Evolutionary conservation across 1,139 yeast genomes (phyloP), one percentile per base, ranked within the genome.

Genomic region (Pichia sp.): DNA sequence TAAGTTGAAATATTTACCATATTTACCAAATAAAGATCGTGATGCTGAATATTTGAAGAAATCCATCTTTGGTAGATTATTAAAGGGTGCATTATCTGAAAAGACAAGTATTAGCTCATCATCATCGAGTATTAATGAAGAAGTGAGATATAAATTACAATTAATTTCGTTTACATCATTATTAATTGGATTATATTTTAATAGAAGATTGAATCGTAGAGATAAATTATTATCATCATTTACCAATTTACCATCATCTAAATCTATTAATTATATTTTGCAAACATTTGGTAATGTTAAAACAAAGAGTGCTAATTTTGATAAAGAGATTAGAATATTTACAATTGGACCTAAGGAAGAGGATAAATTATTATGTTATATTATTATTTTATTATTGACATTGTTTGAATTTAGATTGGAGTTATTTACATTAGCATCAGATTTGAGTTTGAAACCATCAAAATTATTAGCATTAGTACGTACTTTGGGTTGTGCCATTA

Each of bases 321-420:
- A 79, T 61, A 82, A 77, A 64, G 73, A 88, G 23, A 86, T 82
- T 54, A 77, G 83, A 60, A 76, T 84, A 16, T 88, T 77, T 64
- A 72, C 77, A 52, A 79, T 92, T 53, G 97, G 92, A 62, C 96
- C 97, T 39, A 82, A 79, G 57, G 79, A 80, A 61, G 96, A 88
- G 67, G 96, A 88, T 68, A 88, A 85, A 67, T 72, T 92, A 44
- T 71, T 92, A 56, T 85, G 96, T 65, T 85, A 80, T 67, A 71
- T 89, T 46, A 70, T 92, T 53, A 85, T 85, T 8, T 67, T 85
- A 43, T 73, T 86, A 44, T 70, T 94, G 63, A 90, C 85, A 63
- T 72, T 90, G 50, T 89, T 87, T 63, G 80, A 79, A 56, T 92
- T 80, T 68, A 70, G 78, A 53, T 77, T 88, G 24, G 95, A 87